Conservation (phyloP, 768 basidiomycete genomes). For the Calocybe indica region DNA sequence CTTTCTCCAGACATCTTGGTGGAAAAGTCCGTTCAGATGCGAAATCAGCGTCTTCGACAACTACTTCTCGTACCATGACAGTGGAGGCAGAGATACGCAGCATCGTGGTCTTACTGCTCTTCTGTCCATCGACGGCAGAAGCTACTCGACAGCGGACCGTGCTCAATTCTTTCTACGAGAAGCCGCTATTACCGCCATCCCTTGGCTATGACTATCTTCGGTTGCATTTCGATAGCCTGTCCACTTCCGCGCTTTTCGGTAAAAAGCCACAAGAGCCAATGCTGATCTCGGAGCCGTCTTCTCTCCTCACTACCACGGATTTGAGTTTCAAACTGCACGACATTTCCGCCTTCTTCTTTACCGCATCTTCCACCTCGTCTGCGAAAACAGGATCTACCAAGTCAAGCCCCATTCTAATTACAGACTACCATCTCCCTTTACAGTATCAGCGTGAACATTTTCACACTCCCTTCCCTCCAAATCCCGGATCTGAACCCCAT, state of each 20-base stretch:
- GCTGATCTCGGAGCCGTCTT: background rate
- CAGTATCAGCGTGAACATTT: constrained; percentile 39
- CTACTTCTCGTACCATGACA: background rate
- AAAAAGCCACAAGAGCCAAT: background rate
- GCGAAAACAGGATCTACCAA: constrained; percentile 4
- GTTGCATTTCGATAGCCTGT: constrained; percentile 38
- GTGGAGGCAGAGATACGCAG: constrained; percentile 21
- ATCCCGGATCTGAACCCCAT: constrained; percentile 11
- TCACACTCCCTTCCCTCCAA: constrained; percentile 36
- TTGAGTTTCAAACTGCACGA: constrained; percentile 25
- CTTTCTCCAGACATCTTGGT: too few species aligned
- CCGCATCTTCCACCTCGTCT: constrained; percentile 6
- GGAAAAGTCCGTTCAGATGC: too few species aligned
- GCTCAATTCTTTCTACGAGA: constrained; percentile 39
- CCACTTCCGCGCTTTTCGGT: constrained; percentile 8
- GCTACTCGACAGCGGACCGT: constrained; percentile 1
- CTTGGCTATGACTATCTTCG: constrained; percentile 48
- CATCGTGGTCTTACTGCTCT: constrained; percentile 45
- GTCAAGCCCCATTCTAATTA: constrained; percentile 67
- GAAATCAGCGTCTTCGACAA: too few species aligned
- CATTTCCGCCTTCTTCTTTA: constrained; percentile 53
- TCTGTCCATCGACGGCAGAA: constrained; percentile 17
- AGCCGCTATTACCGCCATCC: constrained; percentile 53
- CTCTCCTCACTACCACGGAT: background rate
- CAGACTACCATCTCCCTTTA: constrained; percentile 57